Percentiles rank a stretch among this genome's conserved stretches.
phyloP scores from a whole-genome alignment of 495 filamentous ascomycete genomes.

The Trichocladium antarcticum region DNA sequence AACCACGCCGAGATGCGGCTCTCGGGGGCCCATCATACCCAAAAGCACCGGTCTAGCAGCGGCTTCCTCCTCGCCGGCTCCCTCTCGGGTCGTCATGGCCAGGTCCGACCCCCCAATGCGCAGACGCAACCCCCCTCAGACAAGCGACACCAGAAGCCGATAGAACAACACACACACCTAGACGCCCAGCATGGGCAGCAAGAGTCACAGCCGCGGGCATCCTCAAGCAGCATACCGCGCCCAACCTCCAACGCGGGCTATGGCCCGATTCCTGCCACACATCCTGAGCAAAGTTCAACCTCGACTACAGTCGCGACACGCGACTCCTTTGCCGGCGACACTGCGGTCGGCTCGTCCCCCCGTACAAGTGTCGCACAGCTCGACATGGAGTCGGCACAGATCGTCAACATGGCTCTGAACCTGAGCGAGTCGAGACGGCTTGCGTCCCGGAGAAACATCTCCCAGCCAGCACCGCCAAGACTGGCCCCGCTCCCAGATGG shows the following conservation, averaged over 20 bases:
- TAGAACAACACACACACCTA: slow-evolving; percentile 7
- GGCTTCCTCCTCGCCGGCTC: slow-evolving; percentile 37
- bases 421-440: slow-evolving; percentile 72
- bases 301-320: slow-evolving; percentile 11
- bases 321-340: slow-evolving; percentile 14
- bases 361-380: slow-evolving; percentile 24
- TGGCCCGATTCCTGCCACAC: background rate
- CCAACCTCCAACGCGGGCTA: background rate
- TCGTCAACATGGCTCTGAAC: slow-evolving; percentile 81
- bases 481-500: slow-evolving; percentile 34
- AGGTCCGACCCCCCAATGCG: background rate
- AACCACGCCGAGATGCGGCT: slow-evolving; percentile 19
- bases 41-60: slow-evolving; percentile 35
- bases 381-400: slow-evolving; percentile 69
- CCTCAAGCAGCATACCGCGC: background rate
- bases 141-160: slow-evolving; percentile 10
- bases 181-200: slow-evolving; percentile 6
- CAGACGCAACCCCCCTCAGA: slow-evolving; percentile 2
- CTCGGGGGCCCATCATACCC: slow-evolving; percentile 20
- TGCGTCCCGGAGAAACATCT: slow-evolving; percentile 43
- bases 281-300: slow-evolving; percentile 5
- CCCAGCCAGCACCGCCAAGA: slow-evolving; percentile 39
- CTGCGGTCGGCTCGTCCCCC: slow-evolving; percentile 15
- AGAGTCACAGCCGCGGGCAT: background rate
- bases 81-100: slow-evolving; percentile 11